A percentile compares a stretch with the other conserved stretches of the same genome.
These are phyloP conservation scores for Aureobasidium uvarum DNA, from an alignment of 2,329 filamentous ascomycete species.

Conservation along the genomic window DNA sequence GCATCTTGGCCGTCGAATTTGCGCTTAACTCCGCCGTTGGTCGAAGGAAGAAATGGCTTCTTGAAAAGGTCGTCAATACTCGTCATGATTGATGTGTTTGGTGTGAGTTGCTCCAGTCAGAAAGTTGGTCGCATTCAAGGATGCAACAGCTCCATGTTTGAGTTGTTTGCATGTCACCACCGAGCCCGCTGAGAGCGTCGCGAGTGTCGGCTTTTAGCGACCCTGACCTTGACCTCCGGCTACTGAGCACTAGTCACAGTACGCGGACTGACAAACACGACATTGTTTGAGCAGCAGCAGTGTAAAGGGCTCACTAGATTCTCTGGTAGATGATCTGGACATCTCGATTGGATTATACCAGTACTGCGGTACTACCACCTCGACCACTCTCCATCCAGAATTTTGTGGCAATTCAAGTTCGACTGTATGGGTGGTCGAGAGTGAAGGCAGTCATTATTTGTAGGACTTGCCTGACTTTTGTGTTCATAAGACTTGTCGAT, in stretches of 20 bases:
- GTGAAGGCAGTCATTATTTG: not conserved
- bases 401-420: not conserved
- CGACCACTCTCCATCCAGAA: not conserved
- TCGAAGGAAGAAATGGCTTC: constrained; percentile 49
- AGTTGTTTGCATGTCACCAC: not conserved
- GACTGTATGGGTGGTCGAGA: not conserved
- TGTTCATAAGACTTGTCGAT: not conserved
- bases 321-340: not conserved
- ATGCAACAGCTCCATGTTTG: constrained; percentile 12
- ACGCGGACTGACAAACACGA: not conserved
- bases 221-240: not conserved
- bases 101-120: not conserved
- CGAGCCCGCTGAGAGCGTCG: not conserved
- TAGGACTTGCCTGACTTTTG: not conserved
- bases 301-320: not conserved
- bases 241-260: not conserved
- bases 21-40: constrained; percentile 47
- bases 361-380: not conserved
- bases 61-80: constrained; percentile 64
- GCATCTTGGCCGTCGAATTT: constrained; percentile 58
- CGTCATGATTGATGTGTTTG: constrained; percentile 46
- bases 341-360: not conserved
- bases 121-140: constrained; percentile 6
- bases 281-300: not conserved
- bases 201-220: not conserved